These are phyloP conservation scores for Aureobasidium vineae DNA, from an alignment of 2,329 filamentous ascomycete species.

Conservation along the genomic window DNA sequence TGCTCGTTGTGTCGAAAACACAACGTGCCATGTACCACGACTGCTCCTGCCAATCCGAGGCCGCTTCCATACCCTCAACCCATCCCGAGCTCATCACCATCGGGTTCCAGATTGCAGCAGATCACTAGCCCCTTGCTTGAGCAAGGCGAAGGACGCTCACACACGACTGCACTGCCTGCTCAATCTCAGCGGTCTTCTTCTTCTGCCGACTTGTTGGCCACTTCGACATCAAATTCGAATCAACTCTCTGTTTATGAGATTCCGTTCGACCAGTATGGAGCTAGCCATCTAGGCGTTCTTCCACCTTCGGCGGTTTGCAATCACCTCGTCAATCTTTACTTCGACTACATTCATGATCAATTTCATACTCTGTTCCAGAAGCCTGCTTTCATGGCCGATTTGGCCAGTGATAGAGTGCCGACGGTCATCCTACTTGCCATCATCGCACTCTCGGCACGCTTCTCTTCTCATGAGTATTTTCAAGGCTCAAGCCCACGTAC, in stretches of 20 bases:
- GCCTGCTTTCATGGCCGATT: conserved; percentile 1
- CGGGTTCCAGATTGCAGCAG: background rate
- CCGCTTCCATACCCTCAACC: background rate
- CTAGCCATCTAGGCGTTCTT: background rate
- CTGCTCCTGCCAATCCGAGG: background rate
- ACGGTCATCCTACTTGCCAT: background rate
- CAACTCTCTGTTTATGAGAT: background rate
- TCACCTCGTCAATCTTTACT: conserved; percentile 4
- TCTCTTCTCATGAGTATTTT: background rate
- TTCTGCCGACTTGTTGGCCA: background rate
- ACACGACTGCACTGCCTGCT: background rate
- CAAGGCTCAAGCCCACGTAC: background rate
- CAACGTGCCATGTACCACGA: background rate
- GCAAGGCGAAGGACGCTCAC: background rate
- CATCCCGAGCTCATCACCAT: background rate
- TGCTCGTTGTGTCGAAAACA: background rate
- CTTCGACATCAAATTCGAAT: background rate
- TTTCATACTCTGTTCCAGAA: conserved; percentile 1
- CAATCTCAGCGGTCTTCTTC: background rate
- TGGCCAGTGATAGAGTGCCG: background rate
- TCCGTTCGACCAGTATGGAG: background rate
- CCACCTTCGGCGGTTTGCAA: background rate
- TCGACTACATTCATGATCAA: conserved; percentile 9
- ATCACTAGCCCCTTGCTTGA: background rate
- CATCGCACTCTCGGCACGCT: background rate